A percentile compares a stretch with the other conserved stretches of the same genome.
phyloP scores from a whole-genome alignment of 139 green algal genomes.

The Closterium sp. region DNA sequence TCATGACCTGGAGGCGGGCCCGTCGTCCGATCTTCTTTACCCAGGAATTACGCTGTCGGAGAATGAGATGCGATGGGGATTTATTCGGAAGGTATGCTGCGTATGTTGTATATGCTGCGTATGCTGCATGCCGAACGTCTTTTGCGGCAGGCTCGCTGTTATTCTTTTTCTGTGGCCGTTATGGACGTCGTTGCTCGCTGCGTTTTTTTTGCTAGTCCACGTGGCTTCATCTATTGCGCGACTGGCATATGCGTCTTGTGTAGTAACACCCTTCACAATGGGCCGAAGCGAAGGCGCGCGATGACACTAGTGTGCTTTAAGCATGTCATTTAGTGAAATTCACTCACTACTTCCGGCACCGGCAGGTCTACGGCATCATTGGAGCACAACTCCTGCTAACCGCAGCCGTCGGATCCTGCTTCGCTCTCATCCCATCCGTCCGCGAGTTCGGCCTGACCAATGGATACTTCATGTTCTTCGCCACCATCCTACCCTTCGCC shows the following conservation, averaged over 20 bases:
- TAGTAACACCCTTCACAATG: background rate
- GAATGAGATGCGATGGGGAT: slow-evolving; percentile 35
- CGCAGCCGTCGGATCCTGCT: slow-evolving; percentile 39
- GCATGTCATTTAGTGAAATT: background rate
- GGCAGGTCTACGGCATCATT: slow-evolving; percentile 59
- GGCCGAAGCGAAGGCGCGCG: background rate
- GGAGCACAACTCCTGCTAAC: slow-evolving; percentile 60
- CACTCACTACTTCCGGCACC: background rate
- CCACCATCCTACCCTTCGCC: background rate
- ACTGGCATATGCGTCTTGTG: background rate
- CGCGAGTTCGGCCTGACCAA: background rate
- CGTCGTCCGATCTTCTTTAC: background rate
- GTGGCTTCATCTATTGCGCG: too few relatives aligned
- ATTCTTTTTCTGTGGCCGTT: background rate
- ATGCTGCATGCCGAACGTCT: background rate
- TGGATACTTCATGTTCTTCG: slow-evolving; percentile 1
- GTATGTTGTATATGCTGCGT: too few relatives aligned
- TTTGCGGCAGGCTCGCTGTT: background rate
- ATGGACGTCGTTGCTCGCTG: background rate
- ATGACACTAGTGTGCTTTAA: background rate
- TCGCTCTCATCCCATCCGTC: background rate
- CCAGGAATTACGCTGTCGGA: background rate
- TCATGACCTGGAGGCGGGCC: background rate
- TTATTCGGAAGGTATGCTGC: slow-evolving; percentile 63
- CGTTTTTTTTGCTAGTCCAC: background rate